A percentile compares a stretch with the other conserved stretches of the same genome.
Evolutionary conservation across 78 protist species (phyloP).

Genomic region (Polysphondylium violaceum): DNA sequence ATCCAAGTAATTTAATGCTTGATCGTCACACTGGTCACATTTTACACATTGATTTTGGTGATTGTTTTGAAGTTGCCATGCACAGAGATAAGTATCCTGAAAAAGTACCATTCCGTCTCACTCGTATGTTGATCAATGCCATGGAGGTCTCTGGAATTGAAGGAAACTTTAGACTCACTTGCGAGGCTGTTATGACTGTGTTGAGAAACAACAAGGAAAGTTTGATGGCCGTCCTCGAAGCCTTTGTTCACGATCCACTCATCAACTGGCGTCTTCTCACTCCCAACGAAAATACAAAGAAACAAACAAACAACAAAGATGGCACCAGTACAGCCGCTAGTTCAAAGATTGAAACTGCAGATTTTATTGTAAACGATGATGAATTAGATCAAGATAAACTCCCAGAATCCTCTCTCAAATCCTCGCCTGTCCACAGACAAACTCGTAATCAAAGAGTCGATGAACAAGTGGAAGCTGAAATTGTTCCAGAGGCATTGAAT

Average conservation of each 20-base stretch:
- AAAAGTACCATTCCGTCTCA: constrained; percentile 99
- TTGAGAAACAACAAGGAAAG: constrained; percentile 95
- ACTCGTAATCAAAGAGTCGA: constrained; percentile 30
- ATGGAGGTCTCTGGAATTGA: constrained; percentile 99
- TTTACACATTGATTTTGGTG: constrained; percentile 99
- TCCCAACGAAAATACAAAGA: constrained; percentile 39
- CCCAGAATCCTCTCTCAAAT: constrained; percentile 14
- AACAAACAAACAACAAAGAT: constrained; percentile 21
- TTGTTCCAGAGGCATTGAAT: constrained; percentile 75
- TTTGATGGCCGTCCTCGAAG: constrained; percentile 99
- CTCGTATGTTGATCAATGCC: constrained; percentile 98
- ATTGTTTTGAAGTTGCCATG: constrained; percentile 97
- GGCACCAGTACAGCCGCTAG: background rate
- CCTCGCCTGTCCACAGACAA: constrained; percentile 39
- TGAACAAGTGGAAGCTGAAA: constrained; percentile 67
- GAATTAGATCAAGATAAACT: background rate
- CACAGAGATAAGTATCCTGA: constrained; percentile 98
- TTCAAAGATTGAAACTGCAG: constrained; percentile 9
- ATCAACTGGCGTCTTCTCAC: constrained; percentile 97
- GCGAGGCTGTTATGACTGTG: constrained; percentile 96
- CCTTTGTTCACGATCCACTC: constrained; percentile 99
- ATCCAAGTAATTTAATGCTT: constrained; percentile 92
- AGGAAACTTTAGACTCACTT: constrained; percentile 97
- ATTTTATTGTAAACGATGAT: constrained; percentile 14
- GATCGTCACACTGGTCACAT: constrained; percentile 91